Evolutionary conservation across 805 yeast species (phyloP).

Genomic region (Suhomyces sp.): DNA sequence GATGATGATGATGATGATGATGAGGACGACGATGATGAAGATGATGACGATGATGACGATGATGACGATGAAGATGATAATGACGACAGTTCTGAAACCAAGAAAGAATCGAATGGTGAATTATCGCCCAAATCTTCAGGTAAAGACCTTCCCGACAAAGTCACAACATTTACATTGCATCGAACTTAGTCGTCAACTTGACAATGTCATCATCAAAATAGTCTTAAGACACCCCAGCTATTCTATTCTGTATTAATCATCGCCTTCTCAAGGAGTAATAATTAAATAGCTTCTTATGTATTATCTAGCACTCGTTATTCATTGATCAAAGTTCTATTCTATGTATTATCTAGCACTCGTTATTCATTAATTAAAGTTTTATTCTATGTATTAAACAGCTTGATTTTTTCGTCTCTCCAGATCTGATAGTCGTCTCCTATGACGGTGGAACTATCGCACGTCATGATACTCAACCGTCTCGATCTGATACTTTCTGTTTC

Average conservation of each 20-base stretch:
- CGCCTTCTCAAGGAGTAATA: background rate
- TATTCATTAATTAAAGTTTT: background rate
- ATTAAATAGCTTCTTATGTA: background rate
- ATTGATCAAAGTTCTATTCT: too few relatives aligned
- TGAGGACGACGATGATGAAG: constrained; percentile 34
- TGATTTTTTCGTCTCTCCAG: constrained; percentile 40
- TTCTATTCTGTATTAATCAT: background rate
- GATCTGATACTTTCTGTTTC: background rate
- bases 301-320: background rate
- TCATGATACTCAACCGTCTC: constrained; percentile 17
- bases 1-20: constrained; percentile 28
- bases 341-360: background rate
- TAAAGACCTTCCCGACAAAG: background rate
- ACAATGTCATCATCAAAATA: too few relatives aligned
- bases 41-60: constrained; percentile 37
- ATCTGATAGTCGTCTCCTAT: constrained; percentile 39
- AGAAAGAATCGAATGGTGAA: background rate
- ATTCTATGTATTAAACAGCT: constrained; percentile 10
- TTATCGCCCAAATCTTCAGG: background rate
- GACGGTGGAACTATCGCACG: constrained; percentile 36
- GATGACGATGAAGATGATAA: constrained; percentile 48
- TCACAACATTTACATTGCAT: background rate
- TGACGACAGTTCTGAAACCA: constrained; percentile 30
- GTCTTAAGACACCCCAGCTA: too few relatives aligned
- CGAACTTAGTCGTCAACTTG: background rate